Conservation (phyloP, 2,329 filamentous ascomycete species). For the Trichoderma semiorbis region DNA sequence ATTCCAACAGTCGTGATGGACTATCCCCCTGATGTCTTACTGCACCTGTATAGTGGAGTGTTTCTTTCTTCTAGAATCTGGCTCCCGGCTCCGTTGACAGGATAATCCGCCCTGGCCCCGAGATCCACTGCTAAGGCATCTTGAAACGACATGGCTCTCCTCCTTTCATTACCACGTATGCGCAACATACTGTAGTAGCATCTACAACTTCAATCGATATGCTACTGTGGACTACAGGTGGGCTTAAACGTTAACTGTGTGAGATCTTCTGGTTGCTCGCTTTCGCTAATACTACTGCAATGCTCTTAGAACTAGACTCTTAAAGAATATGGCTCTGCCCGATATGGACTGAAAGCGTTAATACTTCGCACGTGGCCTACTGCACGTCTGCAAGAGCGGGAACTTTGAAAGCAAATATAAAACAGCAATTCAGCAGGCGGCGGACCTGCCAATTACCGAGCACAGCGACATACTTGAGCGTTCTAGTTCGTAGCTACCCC, state of each 20-base stretch:
- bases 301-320: not conserved
- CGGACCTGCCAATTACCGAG: slow-evolving; percentile 18
- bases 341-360: not conserved
- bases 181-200: slow-evolving; percentile 18
- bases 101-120: slow-evolving; percentile 18
- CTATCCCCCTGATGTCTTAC: not conserved
- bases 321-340: not conserved
- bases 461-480: slow-evolving; percentile 10
- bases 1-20: not conserved
- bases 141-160: slow-evolving; percentile 27
- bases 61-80: slow-evolving; percentile 9
- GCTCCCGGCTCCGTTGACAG: slow-evolving; percentile 7
- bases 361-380: not conserved
- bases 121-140: slow-evolving; percentile 20
- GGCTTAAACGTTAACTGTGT: not conserved
- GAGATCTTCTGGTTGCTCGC: not conserved
- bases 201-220: not conserved
- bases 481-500: slow-evolving; percentile 16
- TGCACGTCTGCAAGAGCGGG: not conserved
- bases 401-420: not conserved
- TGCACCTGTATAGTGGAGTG: not conserved
- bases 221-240: not conserved
- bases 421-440: slow-evolving; percentile 5
- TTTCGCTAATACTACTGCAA: not conserved
- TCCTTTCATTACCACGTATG: slow-evolving; percentile 12